Evolutionary conservation across 345 rosid genomes (phyloP).

Genomic region (Bruguiera parviflora): DNA sequence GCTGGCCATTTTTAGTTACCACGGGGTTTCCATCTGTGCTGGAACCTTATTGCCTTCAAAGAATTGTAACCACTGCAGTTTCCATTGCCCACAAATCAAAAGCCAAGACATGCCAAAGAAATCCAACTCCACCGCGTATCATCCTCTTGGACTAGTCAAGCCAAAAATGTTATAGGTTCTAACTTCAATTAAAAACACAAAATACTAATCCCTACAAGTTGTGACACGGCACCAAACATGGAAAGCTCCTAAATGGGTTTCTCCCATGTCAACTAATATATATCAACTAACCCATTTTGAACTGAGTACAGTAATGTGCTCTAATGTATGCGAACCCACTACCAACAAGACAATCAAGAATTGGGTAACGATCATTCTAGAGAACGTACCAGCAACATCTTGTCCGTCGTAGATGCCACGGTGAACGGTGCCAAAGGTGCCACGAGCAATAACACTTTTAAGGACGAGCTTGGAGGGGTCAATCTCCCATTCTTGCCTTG

Average conservation of each 20-base stretch:
- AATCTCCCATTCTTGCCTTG: slow-evolving; percentile 36
- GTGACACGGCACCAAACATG: background rate
- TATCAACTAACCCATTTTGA: background rate
- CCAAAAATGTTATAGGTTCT: slow-evolving; percentile 5
- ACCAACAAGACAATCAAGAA: background rate
- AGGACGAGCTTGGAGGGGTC: slow-evolving; percentile 27
- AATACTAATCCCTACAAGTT: background rate
- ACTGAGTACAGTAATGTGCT: background rate
- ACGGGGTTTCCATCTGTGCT: too few relatives aligned
- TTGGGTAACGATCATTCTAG: slow-evolving; percentile 7
- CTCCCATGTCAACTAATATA: background rate
- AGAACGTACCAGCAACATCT: slow-evolving; percentile 31
- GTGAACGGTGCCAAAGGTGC: slow-evolving; percentile 29
- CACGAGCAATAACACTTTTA: slow-evolving; percentile 30
- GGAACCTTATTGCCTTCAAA: too few relatives aligned
- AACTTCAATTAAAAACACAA: background rate
- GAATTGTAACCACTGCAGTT: too few relatives aligned
- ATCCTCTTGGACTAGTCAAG: too few relatives aligned
- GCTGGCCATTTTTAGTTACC: too few relatives aligned
- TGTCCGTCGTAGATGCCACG: slow-evolving; percentile 33
- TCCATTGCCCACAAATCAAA: background rate
- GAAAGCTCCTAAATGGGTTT: slow-evolving; percentile 5
- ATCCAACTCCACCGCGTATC: too few relatives aligned
- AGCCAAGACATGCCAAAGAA: background rate
- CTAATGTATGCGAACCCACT: too few relatives aligned